Percentiles rank a stretch among this genome's conserved stretches.
phyloP scores from a whole-genome alignment of 2,329 filamentous ascomycete genomes.

The Colletotrichum brevisporum region DNA sequence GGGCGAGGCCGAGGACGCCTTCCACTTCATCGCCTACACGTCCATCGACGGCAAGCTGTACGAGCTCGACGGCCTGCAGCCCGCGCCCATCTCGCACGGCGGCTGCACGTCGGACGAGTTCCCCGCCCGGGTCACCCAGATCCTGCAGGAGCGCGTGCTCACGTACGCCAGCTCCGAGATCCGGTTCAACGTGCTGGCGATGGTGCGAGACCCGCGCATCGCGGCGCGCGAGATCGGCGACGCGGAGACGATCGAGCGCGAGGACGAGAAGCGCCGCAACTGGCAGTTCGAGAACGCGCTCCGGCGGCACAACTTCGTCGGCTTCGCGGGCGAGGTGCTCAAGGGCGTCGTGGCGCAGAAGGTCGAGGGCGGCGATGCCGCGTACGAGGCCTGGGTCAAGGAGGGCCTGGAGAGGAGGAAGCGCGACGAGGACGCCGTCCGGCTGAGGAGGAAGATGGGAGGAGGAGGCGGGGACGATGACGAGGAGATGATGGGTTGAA shows the following conservation, averaged over 20 bases:
- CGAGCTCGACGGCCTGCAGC: slow-evolving; percentile 95
- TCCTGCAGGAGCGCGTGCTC: slow-evolving; percentile 85
- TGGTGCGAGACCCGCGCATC: slow-evolving; percentile 86
- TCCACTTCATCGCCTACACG: slow-evolving; percentile 98
- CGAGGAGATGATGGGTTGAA: slow-evolving; percentile 39
- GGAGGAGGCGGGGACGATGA: slow-evolving; percentile 37
- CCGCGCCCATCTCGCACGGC: slow-evolving; percentile 91
- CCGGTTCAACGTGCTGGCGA: slow-evolving; percentile 94
- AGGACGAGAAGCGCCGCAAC: slow-evolving; percentile 85
- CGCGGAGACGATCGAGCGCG: slow-evolving; percentile 79
- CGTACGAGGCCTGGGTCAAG: slow-evolving; percentile 81
- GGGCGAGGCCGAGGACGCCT: slow-evolving; percentile 86
- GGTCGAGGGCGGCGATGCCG: slow-evolving; percentile 73
- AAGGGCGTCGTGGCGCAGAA: slow-evolving; percentile 87
- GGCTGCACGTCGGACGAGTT: slow-evolving; percentile 79
- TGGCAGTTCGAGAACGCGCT: slow-evolving; percentile 98
- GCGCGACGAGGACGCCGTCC: slow-evolving; percentile 42
- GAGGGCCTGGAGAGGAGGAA: slow-evolving; percentile 73
- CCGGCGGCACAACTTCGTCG: slow-evolving; percentile 94
- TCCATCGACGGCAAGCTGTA: slow-evolving; percentile 85
- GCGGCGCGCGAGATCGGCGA: slow-evolving; percentile 87
- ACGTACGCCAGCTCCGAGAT: slow-evolving; percentile 92
- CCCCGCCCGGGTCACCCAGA: slow-evolving; percentile 84
- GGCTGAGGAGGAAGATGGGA: slow-evolving; percentile 41
- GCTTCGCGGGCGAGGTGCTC: slow-evolving; percentile 90